Conservation (phyloP, 176 grass and related monocot species). For the Alloteropsis semialata region DNA sequence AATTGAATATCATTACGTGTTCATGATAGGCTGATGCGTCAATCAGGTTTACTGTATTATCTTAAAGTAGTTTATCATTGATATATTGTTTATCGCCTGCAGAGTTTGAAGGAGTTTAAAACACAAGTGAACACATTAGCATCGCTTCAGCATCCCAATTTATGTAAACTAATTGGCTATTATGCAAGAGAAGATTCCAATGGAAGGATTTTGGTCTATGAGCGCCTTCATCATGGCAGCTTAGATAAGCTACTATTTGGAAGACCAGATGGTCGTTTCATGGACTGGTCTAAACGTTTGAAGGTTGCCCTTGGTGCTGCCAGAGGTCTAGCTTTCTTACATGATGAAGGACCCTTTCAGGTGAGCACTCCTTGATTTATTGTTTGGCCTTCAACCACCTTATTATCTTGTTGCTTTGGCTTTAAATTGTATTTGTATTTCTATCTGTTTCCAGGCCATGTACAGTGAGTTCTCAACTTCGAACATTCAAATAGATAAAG, state of each 20-base stretch:
- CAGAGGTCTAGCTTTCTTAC: constrained; percentile 86
- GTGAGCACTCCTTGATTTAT: constrained; percentile 29
- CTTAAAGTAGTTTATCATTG: constrained; percentile 13
- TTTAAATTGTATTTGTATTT: constrained; percentile 11
- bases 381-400: background rate
- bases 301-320: constrained; percentile 87
- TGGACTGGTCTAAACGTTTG: constrained; percentile 90
- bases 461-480: constrained; percentile 84
- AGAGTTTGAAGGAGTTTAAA: constrained; percentile 90
- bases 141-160: constrained; percentile 72
- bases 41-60: constrained; percentile 1
- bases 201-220: constrained; percentile 86
- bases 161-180: constrained; percentile 87
- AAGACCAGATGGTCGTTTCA: constrained; percentile 70
- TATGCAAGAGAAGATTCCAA: constrained; percentile 72
- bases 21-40: background rate
- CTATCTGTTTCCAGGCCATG: constrained; percentile 67
- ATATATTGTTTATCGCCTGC: constrained; percentile 29
- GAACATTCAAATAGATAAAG: constrained; percentile 95
- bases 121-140: constrained; percentile 68
- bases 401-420: background rate
- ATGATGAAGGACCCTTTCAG: constrained; percentile 99
- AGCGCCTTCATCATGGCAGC: constrained; percentile 83
- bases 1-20: background rate
- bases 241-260: constrained; percentile 78